phyloP scores from a whole-genome alignment of 2,329 filamentous ascomycete genomes.

The Paraconiothyrium brasiliense region DNA sequence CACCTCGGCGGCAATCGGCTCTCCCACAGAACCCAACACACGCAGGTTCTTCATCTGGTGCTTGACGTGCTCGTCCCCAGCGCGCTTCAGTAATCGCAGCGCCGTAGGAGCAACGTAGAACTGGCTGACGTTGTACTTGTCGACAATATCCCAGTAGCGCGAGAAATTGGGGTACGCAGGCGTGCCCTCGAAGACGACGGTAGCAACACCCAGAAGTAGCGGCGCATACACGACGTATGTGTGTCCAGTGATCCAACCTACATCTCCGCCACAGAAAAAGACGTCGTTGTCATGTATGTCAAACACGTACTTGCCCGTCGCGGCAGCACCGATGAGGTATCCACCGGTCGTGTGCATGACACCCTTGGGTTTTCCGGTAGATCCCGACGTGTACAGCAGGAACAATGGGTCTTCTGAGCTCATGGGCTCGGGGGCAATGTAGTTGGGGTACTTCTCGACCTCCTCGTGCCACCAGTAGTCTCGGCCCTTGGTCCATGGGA shows the following conservation, averaged over 20 bases:
- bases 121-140: constrained; percentile 92
- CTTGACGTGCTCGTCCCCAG: constrained; percentile 91
- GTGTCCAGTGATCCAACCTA: constrained; percentile 99
- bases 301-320: constrained; percentile 98
- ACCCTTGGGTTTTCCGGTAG: constrained; percentile 98
- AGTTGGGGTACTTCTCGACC: constrained; percentile 93
- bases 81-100: constrained; percentile 90
- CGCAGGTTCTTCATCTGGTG: constrained; percentile 88
- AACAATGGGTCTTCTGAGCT: constrained; percentile 96
- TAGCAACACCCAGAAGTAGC: constrained; percentile 88
- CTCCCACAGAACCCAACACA: constrained; percentile 92
- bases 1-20: constrained; percentile 96
- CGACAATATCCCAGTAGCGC: constrained; percentile 98
- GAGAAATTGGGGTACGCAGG: constrained; percentile 98
- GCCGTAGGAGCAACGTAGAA: constrained; percentile 99
- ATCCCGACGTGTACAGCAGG: constrained; percentile 96
- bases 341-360: constrained; percentile 97
- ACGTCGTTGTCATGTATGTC: constrained; percentile 93
- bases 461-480: constrained; percentile 99
- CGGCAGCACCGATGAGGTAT: constrained; percentile 91
- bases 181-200: constrained; percentile 97
- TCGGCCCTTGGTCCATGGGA: constrained; percentile 87
- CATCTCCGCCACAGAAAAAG: constrained; percentile 98
- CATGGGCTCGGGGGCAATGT: constrained; percentile 88
- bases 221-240: constrained; percentile 98